Conservation (phyloP, 148 eudicot species). For the Rhododendron ovatum region DNA sequence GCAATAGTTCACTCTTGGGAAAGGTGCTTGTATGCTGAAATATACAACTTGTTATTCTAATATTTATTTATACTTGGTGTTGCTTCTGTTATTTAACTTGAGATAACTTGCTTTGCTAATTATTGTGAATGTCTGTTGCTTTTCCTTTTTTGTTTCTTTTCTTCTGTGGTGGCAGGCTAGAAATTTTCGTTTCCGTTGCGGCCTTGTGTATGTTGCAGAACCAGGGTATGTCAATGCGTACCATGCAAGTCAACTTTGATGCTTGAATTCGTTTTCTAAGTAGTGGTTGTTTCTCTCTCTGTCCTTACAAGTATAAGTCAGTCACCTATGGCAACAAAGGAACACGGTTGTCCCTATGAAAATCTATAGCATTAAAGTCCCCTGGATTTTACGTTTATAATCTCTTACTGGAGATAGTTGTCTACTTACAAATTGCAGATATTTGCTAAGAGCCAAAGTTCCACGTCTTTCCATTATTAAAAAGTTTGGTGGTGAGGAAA, state of each 20-base stretch:
- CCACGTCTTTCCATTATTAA: constrained; percentile 94
- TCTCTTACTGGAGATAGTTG: not conserved
- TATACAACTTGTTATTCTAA: not conserved
- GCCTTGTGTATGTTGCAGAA: constrained; percentile 95
- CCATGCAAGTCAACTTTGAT: not conserved
- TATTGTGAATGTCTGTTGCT: not conserved
- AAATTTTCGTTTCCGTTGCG: constrained; percentile 88
- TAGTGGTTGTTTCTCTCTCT: not conserved
- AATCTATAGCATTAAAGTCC: not conserved
- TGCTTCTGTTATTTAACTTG: not conserved
- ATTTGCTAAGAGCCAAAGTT: constrained; percentile 92
- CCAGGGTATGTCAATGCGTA: constrained; percentile 60
- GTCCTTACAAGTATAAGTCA: not conserved
- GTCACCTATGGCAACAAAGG: not conserved
- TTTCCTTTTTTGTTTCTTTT: not conserved
- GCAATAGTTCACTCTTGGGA: not conserved
- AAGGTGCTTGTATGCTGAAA: not conserved
- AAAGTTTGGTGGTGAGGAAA: constrained; percentile 76
- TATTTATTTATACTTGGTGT: not conserved
- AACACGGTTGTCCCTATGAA: not conserved
- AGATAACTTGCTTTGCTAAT: not conserved
- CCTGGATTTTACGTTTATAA: not conserved
- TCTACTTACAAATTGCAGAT: constrained; percentile 35
- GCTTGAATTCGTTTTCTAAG: not conserved
- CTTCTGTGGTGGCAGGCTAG: constrained; percentile 59